Evolutionary conservation across 1,139 yeast species (phyloP).

Genomic region (Debaryomycetaceae sp.): DNA sequence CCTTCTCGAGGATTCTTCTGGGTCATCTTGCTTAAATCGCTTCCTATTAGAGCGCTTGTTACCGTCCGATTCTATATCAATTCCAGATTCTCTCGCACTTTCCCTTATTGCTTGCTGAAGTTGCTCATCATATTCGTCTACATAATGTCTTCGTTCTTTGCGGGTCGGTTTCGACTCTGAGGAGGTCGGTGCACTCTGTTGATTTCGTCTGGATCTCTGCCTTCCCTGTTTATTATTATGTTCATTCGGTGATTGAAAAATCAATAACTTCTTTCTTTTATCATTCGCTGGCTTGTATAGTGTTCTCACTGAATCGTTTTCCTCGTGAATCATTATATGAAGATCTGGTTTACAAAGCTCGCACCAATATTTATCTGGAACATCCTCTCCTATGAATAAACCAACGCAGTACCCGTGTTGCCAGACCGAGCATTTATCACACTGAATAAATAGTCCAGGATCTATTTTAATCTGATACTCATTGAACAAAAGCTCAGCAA

Average conservation of each 20-base stretch:
- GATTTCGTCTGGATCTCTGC: slow-evolving; percentile 13
- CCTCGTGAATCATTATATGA: slow-evolving; percentile 50
- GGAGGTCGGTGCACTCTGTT: slow-evolving; percentile 10
- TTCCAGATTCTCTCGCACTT: slow-evolving; percentile 50
- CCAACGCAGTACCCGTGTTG: slow-evolving; percentile 98
- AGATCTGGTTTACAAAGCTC: slow-evolving; percentile 83
- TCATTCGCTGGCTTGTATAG: slow-evolving; percentile 49
- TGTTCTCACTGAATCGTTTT: slow-evolving; percentile 34
- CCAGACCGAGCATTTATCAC: slow-evolving; percentile 94
- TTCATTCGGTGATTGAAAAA: slow-evolving; percentile 13
- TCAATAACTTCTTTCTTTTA: slow-evolving; percentile 43
- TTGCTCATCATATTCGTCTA: slow-evolving; percentile 64
- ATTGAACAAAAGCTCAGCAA: slow-evolving; percentile 41
- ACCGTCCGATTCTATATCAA: slow-evolving; percentile 9
- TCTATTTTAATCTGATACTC: slow-evolving; percentile 66
- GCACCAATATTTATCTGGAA: slow-evolving; percentile 93
- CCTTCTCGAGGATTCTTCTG: slow-evolving; percentile 6
- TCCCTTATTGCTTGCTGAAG: slow-evolving; percentile 69
- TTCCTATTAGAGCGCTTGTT: slow-evolving; percentile 6
- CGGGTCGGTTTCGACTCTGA: slow-evolving; percentile 18
- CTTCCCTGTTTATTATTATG: slow-evolving; percentile 10
- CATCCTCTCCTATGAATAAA: slow-evolving; percentile 62
- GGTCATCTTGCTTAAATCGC: slow-evolving; percentile 24
- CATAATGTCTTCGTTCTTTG: slow-evolving; percentile 36
- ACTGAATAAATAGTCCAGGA: slow-evolving; percentile 78